Evolutionary conservation across 768 basidiomycete genomes (phyloP).

Genomic region (Xerocomellus dryophilus): DNA sequence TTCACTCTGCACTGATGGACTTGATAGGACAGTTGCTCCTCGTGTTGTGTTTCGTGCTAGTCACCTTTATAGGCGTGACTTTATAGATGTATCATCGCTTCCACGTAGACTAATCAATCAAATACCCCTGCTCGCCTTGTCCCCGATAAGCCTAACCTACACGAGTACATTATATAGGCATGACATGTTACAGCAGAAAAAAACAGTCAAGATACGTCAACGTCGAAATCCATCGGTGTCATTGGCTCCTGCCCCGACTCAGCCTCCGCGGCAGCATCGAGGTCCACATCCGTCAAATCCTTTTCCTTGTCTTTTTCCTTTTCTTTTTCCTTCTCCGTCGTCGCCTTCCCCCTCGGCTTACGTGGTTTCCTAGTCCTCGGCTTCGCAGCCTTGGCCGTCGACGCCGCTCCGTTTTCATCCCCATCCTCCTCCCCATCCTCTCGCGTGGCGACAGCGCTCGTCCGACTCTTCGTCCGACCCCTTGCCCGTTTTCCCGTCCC

Average conservation of each 20-base stretch:
- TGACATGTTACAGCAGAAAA: background rate
- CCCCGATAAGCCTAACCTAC: background rate
- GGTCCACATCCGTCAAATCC: slow-evolving; percentile 33
- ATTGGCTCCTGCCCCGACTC: slow-evolving; percentile 35
- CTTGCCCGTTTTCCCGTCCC: slow-evolving; percentile 28
- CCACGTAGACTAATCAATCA: background rate
- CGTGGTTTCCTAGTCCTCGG: slow-evolving; percentile 32
- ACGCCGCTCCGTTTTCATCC: slow-evolving; percentile 29
- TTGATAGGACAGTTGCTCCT: slow-evolving; percentile 79
- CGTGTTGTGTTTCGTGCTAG: slow-evolving; percentile 70
- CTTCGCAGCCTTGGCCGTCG: slow-evolving; percentile 30
- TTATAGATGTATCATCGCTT: slow-evolving; percentile 5
- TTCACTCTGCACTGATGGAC: slow-evolving; percentile 88
- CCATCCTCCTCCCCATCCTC: slow-evolving; percentile 40
- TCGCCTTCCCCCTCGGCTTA: slow-evolving; percentile 20
- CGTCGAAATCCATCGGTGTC: slow-evolving; percentile 38
- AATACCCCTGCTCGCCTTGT: background rate
- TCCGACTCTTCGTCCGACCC: slow-evolving; percentile 34
- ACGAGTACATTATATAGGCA: background rate
- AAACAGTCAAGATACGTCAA: slow-evolving; percentile 41
- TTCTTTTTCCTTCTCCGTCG: slow-evolving; percentile 29
- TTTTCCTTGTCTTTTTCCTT: slow-evolving; percentile 19
- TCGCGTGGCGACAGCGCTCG: slow-evolving; percentile 22
- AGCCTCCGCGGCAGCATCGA: slow-evolving; percentile 24
- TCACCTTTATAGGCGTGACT: slow-evolving; percentile 40